phyloP scores from a whole-genome alignment of 805 yeast genomes.

The Hanseniaspora thailandica region DNA sequence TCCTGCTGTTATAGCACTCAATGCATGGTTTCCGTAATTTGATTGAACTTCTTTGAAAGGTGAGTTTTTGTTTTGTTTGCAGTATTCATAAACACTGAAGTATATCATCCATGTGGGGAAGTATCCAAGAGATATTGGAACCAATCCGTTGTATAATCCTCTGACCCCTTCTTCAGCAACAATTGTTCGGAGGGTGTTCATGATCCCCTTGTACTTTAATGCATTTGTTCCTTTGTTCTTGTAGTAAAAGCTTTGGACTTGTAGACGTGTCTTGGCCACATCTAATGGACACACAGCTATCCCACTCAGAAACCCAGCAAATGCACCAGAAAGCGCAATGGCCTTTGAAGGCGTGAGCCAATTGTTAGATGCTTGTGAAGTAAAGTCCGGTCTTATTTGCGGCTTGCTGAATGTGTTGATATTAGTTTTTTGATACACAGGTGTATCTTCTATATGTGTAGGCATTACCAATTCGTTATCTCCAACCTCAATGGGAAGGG shows the following conservation, averaged over 20 bases:
- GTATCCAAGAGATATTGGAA: conserved; percentile 87
- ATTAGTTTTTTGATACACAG: not conserved
- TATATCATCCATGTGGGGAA: conserved; percentile 97
- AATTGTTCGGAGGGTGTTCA: conserved; percentile 55
- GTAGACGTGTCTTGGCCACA: conserved; percentile 86
- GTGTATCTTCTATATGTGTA: not conserved
- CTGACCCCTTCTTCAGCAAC: conserved; percentile 63
- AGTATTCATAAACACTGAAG: conserved; percentile 75
- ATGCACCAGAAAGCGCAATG: conserved; percentile 77
- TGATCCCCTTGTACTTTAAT: conserved; percentile 44
- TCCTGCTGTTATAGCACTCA: conserved; percentile 78
- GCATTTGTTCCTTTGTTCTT: conserved; percentile 14
- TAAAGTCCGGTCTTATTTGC: not conserved
- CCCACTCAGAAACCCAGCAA: conserved; percentile 88
- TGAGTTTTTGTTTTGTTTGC: conserved; percentile 36
- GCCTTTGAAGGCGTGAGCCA: conserved; percentile 32
- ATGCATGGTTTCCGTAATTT: conserved; percentile 30
- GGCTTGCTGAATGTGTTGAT: too few species aligned
- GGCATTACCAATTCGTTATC: conserved; percentile 10
- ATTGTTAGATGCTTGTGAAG: not conserved
- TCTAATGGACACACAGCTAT: conserved; percentile 87
- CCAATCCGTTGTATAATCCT: conserved; percentile 81
- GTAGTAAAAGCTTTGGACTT: conserved; percentile 59
- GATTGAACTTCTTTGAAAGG: conserved; percentile 15
- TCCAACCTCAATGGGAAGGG: conserved; percentile 4